phyloP scores from a whole-genome alignment of 306 rosid genomes.

The Trifolium pratense region DNA sequence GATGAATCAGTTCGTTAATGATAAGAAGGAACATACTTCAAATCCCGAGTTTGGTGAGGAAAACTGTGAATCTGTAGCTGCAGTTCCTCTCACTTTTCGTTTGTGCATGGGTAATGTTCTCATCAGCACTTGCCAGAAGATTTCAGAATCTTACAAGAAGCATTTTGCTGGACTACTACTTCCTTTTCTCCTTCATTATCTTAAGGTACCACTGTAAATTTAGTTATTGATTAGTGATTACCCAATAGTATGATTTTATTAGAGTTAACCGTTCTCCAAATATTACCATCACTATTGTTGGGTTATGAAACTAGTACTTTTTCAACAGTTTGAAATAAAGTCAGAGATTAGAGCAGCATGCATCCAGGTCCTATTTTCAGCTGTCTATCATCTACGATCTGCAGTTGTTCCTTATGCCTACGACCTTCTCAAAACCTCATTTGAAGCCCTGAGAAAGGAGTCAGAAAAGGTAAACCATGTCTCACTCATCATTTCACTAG shows the following conservation, averaged over 20 bases:
- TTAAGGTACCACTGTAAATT: conserved; percentile 62
- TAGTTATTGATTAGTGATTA: conserved; percentile 8
- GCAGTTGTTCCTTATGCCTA: conserved; percentile 64
- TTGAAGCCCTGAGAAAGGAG: conserved; percentile 64
- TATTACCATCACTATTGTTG: conserved; percentile 30
- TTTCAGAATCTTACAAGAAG: conserved; percentile 61
- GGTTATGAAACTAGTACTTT: conserved; percentile 41
- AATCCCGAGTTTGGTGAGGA: conserved; percentile 40
- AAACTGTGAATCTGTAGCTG: conserved; percentile 31
- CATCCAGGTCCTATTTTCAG: conserved; percentile 81
- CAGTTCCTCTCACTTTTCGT: conserved; percentile 59
- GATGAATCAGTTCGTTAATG: conserved; percentile 48
- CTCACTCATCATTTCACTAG: conserved; percentile 6
- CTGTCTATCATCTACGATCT: conserved; percentile 80
- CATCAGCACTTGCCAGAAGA: conserved; percentile 85
- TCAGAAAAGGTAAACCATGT: conserved; percentile 66
- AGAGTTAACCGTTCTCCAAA: conserved; percentile 28
- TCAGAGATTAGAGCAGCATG: conserved; percentile 83
- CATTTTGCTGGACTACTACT: conserved; percentile 59
- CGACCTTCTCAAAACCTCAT: conserved; percentile 69
- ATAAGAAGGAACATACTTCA: conserved; percentile 38
- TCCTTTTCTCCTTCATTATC: conserved; percentile 59
- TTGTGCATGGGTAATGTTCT: conserved; percentile 95
- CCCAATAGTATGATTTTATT: conserved; percentile 4
- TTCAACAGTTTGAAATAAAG: conserved; percentile 53